phyloP scores from a whole-genome alignment of 78 protist species.

The Planoprotostelium fungivorum region DNA sequence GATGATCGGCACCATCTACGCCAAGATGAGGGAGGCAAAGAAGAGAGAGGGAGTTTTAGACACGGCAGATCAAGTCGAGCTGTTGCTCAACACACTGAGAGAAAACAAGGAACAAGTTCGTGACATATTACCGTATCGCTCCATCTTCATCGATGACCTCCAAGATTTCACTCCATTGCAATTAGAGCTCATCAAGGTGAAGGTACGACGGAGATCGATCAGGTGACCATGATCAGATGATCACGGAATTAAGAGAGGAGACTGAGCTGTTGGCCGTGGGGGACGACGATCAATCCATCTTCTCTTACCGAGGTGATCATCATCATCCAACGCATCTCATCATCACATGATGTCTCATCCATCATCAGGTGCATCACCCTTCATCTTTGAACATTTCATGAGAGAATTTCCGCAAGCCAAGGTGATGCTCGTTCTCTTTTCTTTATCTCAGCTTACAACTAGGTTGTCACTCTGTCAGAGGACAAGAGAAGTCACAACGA shows the following conservation, averaged over 20 bases:
- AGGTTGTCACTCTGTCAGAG: not conserved
- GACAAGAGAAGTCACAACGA: not conserved
- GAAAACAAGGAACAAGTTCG: not conserved
- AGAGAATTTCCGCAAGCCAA: not conserved
- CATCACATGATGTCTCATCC: too few relatives aligned
- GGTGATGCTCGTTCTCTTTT: not conserved
- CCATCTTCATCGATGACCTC: not conserved
- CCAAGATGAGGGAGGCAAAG: not conserved
- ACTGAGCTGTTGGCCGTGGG: not conserved
- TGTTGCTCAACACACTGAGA: not conserved
- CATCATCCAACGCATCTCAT: too few relatives aligned
- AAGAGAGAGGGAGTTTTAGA: not conserved
- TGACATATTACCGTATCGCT: not conserved
- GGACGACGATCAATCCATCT: not conserved
- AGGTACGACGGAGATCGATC: not conserved
- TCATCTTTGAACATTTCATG: not conserved
- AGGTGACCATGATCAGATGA: not conserved
- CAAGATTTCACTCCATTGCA: not conserved
- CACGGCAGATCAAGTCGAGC: not conserved
- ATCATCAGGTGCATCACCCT: not conserved
- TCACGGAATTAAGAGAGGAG: not conserved
- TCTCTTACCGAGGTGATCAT: not conserved
- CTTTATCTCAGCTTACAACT: not conserved
- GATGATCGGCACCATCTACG: not conserved
- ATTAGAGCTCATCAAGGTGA: not conserved